phyloP scores from a whole-genome alignment of 805 yeast species.

The Starmera quercuum region DNA sequence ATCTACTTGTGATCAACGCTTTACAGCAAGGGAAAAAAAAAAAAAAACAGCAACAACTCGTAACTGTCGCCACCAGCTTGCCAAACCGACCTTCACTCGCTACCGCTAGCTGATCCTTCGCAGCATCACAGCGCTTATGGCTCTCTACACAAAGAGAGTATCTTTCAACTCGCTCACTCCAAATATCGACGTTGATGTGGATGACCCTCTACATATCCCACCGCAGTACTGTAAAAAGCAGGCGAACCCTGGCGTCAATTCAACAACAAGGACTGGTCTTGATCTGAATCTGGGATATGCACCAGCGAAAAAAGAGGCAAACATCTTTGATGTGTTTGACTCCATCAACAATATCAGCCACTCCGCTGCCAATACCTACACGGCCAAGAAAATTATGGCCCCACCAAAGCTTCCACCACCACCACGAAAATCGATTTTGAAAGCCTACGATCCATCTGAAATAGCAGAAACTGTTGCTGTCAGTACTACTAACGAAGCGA shows the following conservation, averaged over 20 bases:
- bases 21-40: no score
- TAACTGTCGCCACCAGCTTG: no score
- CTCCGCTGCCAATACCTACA: no score
- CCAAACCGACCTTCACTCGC: no score
- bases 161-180: constrained; percentile 19
- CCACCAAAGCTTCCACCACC: constrained; percentile 19
- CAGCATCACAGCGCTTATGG: no score
- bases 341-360: constrained; percentile 9
- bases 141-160: constrained; percentile 14
- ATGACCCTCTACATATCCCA: constrained; percentile 17
- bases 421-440: constrained; percentile 17
- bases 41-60: no score
- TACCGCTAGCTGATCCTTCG: no score
- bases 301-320: constrained; percentile 4
- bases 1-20: no score
- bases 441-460: constrained; percentile 1
- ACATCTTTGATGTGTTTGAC: constrained; percentile 10
- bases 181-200: constrained; percentile 8
- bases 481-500: neutral
- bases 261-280: constrained; percentile 1
- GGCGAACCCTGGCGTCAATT: neutral
- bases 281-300: constrained; percentile 18
- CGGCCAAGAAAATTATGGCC: no score
- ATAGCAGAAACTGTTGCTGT: neutral
- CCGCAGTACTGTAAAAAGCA: constrained; percentile 12